Evolutionary conservation across 805 yeast species (phyloP), one percentile per base, ranked within the genome.

Genomic region (Myxozyma neotropica): DNA sequence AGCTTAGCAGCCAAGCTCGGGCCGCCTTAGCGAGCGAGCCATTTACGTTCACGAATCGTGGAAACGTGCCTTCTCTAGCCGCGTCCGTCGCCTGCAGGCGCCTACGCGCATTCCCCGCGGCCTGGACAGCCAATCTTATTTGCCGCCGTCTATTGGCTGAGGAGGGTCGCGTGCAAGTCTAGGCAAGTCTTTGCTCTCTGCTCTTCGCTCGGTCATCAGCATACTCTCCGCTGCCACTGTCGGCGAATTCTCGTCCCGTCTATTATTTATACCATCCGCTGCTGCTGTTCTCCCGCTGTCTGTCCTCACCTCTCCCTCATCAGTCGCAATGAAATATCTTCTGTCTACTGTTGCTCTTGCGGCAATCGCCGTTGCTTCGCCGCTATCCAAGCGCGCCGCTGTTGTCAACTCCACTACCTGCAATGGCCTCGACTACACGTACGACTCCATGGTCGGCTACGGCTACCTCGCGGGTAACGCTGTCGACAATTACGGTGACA

Each of bases 401-500:
- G 38, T 26, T 31, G 61, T 55, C 26, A 29, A 47, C 46, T n/a
- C 29, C 15, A 61, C 61, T 1, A 27, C 33, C 10, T 55, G 61
- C 53, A 48, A 44, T 13, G 58, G 45, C 26, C 38, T 10, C 40
- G 43, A 61, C 23, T 62, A 45, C 40, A 29, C 53, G 19, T 62
- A 62, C 54, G 47, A 59, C 43, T 54, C 56, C 31, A 36, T 62
- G 58, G 66, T 57, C 29, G 66, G 24, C 17, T 62, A 42, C 35
- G 66, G 66, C 33, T 56, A 40, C 21, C 29, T 61, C 15, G 53
- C 45, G 21, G 66, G 66, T 4, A 19, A 47, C 39, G 50, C 56
- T 4, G 59, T 53, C 29, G 65, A 61, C 55, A 56, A 55, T 17
- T 61, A 55, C 52, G 66, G 65, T 24, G 62, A 62, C 39, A 61